Base-by-base conservation (phyloP, 352 stramenopile genomes). In the Globisporangium abappressorium region DNA sequence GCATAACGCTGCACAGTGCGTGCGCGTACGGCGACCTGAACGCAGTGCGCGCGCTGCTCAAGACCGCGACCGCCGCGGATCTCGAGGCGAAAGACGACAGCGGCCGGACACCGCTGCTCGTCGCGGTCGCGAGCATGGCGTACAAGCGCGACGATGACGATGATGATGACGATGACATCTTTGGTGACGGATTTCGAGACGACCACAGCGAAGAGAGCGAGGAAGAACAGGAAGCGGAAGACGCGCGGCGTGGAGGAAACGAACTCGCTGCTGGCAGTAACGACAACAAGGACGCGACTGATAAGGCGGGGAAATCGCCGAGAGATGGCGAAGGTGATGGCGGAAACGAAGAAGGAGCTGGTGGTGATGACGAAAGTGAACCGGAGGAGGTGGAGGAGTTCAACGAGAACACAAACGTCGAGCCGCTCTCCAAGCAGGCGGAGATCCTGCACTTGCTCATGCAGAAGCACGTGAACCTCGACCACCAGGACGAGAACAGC, bases 401-500 rank as follows among this genome's bases (percentile, higher is more conserved):
- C 11, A 77, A 70, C 15, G 83, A 90, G 20, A 70, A 77, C 69
- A 68, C 75, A 14, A 82, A 74, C 55, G 65, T 91, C 55, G 83
- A 90, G 55, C 79, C 81, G 36, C 71, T 92, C 26, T 74, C 83
- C 24, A 90, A 87, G 38, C 80, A 90, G 60, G 78, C 80, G 26
- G 87, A 93, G 68, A 92, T 95, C 58, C 66, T 95, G 63, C 79
- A 91, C 51, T 47, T 94, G 57, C 72, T 95, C 49, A 74, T 95
- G 49, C 73, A 87, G 57, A 79, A 82, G 38, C 73, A 85, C 43
- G 86, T 90, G 22, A 92, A 95, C 57, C 67, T 95, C 47, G 78
- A 93, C 70, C 88, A 95, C 58, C 80, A 80, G 43, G 88, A 95
- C 51, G 88, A 95, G 61, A 92, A 94, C 60, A 82, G 85, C 20